Percentiles rank a stretch among this genome's conserved stretches.
These are phyloP conservation scores for Thalassiosira sp. DNA, from an alignment of 352 stramenopile species.

Conservation along the genomic window DNA sequence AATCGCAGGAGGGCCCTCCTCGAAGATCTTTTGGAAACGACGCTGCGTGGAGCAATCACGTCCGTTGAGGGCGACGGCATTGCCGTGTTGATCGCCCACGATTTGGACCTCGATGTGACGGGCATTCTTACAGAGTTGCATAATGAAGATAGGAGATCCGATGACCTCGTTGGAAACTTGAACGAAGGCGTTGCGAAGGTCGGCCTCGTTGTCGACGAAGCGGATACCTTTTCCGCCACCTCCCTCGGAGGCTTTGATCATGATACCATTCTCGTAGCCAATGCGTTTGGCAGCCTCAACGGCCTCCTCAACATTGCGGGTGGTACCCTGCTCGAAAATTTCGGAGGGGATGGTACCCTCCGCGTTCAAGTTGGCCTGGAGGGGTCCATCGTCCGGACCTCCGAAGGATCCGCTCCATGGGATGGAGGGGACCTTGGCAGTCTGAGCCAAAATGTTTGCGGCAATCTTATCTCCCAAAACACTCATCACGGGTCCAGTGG, in stretches of 20 bases:
- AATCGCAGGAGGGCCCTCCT: slow-evolving; percentile 93
- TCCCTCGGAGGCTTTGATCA: slow-evolving; percentile 99
- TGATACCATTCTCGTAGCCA: slow-evolving; percentile 95
- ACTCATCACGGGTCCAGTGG: slow-evolving; percentile 96
- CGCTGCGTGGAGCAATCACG: slow-evolving; percentile 99
- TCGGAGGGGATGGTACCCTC: slow-evolving; percentile 92
- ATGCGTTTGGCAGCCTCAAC: slow-evolving; percentile 93
- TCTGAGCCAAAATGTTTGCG: slow-evolving; percentile 99
- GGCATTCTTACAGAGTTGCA: slow-evolving; percentile 98
- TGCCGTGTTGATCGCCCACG: slow-evolving; percentile 98
- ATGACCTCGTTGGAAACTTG: slow-evolving; percentile 97
- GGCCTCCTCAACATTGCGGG: slow-evolving; percentile 92
- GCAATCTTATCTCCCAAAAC: slow-evolving; percentile 99
- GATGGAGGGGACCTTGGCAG: slow-evolving; percentile 97
- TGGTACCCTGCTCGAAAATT: slow-evolving; percentile 93
- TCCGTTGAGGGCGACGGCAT: slow-evolving; percentile 97
- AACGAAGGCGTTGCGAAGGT: slow-evolving; percentile 89
- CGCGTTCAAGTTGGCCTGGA: slow-evolving; percentile 90
- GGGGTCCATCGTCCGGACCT: slow-evolving; percentile 86
- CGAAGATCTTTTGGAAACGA: slow-evolving; percentile 99
- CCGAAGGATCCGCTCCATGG: slow-evolving; percentile 94
- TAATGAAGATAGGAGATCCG: slow-evolving; percentile 99
- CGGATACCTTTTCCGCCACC: slow-evolving; percentile 99
- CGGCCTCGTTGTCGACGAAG: slow-evolving; percentile 89
- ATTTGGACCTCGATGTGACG: slow-evolving; percentile 99